These are phyloP conservation scores for Thraustotheca clavata DNA, from an alignment of 352 stramenopile species.

Conservation along the genomic window DNA sequence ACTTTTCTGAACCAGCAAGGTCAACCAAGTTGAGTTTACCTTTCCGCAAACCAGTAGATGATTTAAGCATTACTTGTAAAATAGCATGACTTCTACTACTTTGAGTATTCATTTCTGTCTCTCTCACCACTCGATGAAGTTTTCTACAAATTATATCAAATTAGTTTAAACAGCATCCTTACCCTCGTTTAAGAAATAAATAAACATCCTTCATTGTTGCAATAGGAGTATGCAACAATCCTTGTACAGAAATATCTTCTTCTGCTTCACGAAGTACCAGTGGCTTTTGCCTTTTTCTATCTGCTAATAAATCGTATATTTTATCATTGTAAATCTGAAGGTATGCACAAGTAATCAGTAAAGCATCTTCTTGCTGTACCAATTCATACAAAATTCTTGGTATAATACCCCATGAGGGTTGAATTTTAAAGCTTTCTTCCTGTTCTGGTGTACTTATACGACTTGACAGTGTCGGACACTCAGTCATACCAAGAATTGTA, in stretches of 20 bases:
- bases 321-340: slow-evolving; percentile 94
- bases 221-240: slow-evolving; percentile 43
- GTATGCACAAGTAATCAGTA: slow-evolving; percentile 70
- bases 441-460: slow-evolving; percentile 8
- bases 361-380: slow-evolving; percentile 27
- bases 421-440: not conserved
- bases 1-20: slow-evolving; percentile 72
- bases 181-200: slow-evolving; percentile 39
- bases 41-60: slow-evolving; percentile 25
- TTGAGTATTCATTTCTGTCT: slow-evolving; percentile 80
- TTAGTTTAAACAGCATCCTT: too few species aligned
- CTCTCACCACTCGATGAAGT: slow-evolving; percentile 54
- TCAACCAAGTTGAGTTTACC: slow-evolving; percentile 69
- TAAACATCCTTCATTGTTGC: slow-evolving; percentile 38
- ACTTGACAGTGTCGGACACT: not conserved
- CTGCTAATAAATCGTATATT: slow-evolving; percentile 85
- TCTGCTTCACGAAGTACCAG: slow-evolving; percentile 55
- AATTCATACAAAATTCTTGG: slow-evolving; percentile 68
- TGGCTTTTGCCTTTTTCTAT: slow-evolving; percentile 54
- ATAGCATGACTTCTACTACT: slow-evolving; percentile 89
- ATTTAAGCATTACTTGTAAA: slow-evolving; percentile 76
- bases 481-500: slow-evolving; percentile 79
- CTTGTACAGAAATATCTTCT: slow-evolving; percentile 49
- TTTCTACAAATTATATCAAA: not conserved
- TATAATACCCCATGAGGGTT: slow-evolving; percentile 61